Evolutionary conservation across 225 moss, liverwort and hornwort genomes (phyloP).

Genomic region (Physcomitrium patens): DNA sequence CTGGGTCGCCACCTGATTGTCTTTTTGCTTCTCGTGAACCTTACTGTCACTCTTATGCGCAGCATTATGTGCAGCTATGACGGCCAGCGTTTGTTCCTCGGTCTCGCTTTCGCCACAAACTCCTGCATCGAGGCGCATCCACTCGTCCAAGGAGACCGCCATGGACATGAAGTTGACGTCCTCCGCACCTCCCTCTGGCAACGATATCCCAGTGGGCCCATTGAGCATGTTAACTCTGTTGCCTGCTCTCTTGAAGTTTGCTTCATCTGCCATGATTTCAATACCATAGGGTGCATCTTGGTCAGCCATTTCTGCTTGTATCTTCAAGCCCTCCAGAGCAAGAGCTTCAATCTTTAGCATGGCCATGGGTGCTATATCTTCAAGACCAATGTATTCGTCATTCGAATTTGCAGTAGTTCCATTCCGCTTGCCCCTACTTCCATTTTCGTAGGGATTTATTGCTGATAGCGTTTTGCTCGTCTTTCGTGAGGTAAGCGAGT

Average conservation of each 20-base stretch:
- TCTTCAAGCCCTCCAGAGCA: conserved; percentile 81
- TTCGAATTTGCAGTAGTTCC: conserved; percentile 8
- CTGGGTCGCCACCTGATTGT: conserved; percentile 26
- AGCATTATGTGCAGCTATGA: conserved; percentile 62
- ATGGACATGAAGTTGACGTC: conserved; percentile 62
- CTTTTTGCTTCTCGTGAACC: conserved; percentile 35
- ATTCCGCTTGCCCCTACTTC: conserved; percentile 11
- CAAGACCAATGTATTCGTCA: conserved; percentile 60
- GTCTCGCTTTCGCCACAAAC: conserved; percentile 49
- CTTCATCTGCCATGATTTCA: conserved; percentile 55
- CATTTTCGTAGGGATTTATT: not conserved
- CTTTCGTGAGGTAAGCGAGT: conserved; percentile 16
- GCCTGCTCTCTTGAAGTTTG: conserved; percentile 14
- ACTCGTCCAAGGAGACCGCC: conserved; percentile 82
- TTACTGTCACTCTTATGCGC: conserved; percentile 48
- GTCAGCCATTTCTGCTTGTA: conserved; percentile 73
- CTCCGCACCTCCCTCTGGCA: conserved; percentile 31
- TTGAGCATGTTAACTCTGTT: not conserved
- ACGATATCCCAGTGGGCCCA: conserved; percentile 36
- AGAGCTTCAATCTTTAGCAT: conserved; percentile 88
- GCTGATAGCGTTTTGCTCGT: not conserved
- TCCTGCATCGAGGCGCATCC: conserved; percentile 84
- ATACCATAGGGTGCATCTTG: conserved; percentile 65
- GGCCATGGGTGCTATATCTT: conserved; percentile 77
- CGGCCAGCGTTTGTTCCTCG: conserved; percentile 55